Conservation (phyloP, 192 early-diverging fungal genomes). For the Spizellomyces sp. region DNA sequence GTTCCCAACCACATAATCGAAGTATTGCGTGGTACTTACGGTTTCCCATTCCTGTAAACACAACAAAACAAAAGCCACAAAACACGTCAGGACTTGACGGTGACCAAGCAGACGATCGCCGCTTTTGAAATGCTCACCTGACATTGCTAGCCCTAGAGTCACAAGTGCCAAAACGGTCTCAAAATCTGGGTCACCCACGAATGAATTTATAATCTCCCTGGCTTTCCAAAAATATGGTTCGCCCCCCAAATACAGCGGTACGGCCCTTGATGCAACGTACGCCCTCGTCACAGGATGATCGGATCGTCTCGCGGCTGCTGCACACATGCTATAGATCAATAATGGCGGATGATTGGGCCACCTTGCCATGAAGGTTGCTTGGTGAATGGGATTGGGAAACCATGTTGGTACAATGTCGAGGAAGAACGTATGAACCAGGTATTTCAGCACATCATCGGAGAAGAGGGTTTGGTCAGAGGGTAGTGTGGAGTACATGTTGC, state of each 20-base stretch:
- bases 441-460: slow-evolving; percentile 4
- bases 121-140: neutral
- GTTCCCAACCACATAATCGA: no score
- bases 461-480: slow-evolving; percentile 20
- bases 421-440: slow-evolving; percentile 24
- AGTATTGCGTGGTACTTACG: neutral
- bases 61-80: no score
- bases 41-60: neutral
- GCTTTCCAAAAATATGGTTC: slow-evolving; percentile 21
- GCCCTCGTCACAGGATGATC: slow-evolving; percentile 22
- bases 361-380: slow-evolving; percentile 13
- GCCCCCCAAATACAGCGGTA: slow-evolving; percentile 20
- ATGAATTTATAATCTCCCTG: neutral
- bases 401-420: slow-evolving; percentile 12
- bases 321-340: slow-evolving; percentile 25
- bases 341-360: slow-evolving; percentile 10
- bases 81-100: no score
- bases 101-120: no score
- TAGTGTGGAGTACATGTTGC: slow-evolving; percentile 16
- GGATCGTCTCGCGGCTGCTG: slow-evolving; percentile 18
- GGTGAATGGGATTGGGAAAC: slow-evolving; percentile 27
- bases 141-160: slow-evolving; percentile 11
- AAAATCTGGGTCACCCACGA: neutral
- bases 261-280: slow-evolving; percentile 7
- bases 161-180: slow-evolving; percentile 22